These are phyloP conservation scores for Lagenaria siceraria DNA, from an alignment of 306 rosid genomes.

Conservation along the genomic window DNA sequence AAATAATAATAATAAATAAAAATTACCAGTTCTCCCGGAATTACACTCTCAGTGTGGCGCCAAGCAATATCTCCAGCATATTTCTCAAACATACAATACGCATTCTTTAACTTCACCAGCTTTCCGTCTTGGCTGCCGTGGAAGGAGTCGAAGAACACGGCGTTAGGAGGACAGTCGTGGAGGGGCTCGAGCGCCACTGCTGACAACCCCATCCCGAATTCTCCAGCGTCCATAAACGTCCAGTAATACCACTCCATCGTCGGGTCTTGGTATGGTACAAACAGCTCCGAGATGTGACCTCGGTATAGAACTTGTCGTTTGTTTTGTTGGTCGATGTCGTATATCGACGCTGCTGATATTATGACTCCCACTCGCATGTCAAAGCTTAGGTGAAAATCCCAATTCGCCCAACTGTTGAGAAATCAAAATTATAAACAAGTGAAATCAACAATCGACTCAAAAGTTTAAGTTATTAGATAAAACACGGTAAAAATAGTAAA, in stretches of 20 bases:
- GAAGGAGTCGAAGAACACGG: slow-evolving; percentile 37
- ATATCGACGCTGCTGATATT: slow-evolving; percentile 46
- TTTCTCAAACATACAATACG: slow-evolving; percentile 51
- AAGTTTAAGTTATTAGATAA: no score
- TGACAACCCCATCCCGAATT: slow-evolving; percentile 43
- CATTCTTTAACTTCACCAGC: slow-evolving; percentile 31
- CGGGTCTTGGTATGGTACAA: slow-evolving; percentile 60
- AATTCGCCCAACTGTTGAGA: slow-evolving; percentile 47
- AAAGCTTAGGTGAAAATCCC: slow-evolving; percentile 28
- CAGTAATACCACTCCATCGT: slow-evolving; percentile 43
- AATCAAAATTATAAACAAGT: background rate
- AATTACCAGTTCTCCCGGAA: slow-evolving; percentile 21
- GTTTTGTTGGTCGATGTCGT: slow-evolving; percentile 26
- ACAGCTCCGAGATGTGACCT: slow-evolving; percentile 42
- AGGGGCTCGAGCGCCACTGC: slow-evolving; percentile 29
- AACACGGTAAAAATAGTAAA: no score
- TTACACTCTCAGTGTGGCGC: slow-evolving; percentile 43
- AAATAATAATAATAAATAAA: background rate
- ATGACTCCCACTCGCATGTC: slow-evolving; percentile 42
- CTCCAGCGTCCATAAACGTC: slow-evolving; percentile 42
- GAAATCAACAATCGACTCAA: no score
- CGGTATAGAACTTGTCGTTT: slow-evolving; percentile 38
- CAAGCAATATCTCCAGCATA: slow-evolving; percentile 42
- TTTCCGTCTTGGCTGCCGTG: slow-evolving; percentile 22
- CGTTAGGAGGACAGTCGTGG: slow-evolving; percentile 46